Conservation (phyloP, 1,139 yeast species). For the Taiozyma sp. region DNA sequence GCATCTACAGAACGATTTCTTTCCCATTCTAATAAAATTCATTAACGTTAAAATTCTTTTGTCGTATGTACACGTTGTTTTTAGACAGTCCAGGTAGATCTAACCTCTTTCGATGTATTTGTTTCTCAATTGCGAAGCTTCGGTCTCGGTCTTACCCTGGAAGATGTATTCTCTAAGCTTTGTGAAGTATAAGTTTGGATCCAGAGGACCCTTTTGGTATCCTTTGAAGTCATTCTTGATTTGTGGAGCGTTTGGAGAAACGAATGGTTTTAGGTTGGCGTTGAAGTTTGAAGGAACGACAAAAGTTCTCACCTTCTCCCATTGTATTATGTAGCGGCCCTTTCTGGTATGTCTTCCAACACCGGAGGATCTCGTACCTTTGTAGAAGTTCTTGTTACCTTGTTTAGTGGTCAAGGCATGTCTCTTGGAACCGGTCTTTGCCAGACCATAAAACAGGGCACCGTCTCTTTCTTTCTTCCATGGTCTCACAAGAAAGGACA, state of each 20-base stretch:
- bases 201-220: slow-evolving; percentile 64
- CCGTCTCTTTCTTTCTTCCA: slow-evolving; percentile 88
- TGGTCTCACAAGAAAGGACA: slow-evolving; percentile 62
- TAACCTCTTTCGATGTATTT: slow-evolving; percentile 38
- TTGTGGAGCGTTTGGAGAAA: slow-evolving; percentile 64
- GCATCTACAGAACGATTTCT: not conserved
- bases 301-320: slow-evolving; percentile 85
- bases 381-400: slow-evolving; percentile 90
- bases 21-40: slow-evolving; percentile 1
- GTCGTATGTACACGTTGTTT: slow-evolving; percentile 4
- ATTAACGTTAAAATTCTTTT: not conserved
- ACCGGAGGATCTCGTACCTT: slow-evolving; percentile 95
- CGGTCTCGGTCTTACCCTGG: slow-evolving; percentile 46
- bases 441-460: slow-evolving; percentile 71
- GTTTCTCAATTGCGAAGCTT: slow-evolving; percentile 23
- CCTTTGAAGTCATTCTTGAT: slow-evolving; percentile 66
- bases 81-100: not conserved
- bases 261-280: slow-evolving; percentile 62
- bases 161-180: slow-evolving; percentile 73
- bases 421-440: slow-evolving; percentile 79
- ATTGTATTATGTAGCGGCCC: slow-evolving; percentile 74
- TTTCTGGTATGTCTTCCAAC: slow-evolving; percentile 72
- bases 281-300: slow-evolving; percentile 63
- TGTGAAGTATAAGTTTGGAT: slow-evolving; percentile 66
- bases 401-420: slow-evolving; percentile 84